Percentiles rank a stretch among this genome's conserved stretches.
Conservation (phyloP, 495 filamentous ascomycete species). For the Aspergillus ellipticus region DNA sequence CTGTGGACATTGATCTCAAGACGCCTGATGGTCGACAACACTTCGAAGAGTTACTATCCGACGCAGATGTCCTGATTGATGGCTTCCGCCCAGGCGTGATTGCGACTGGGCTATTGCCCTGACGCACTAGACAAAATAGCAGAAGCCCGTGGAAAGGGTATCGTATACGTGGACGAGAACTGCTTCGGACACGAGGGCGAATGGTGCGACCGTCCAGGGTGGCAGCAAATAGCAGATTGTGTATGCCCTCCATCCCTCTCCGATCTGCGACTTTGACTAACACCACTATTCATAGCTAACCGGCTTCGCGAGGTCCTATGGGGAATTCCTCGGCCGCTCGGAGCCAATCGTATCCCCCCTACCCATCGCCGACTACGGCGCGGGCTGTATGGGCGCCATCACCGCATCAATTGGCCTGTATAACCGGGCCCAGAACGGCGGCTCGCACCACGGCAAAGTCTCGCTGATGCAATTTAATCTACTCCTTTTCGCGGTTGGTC, state of each 20-base stretch:
- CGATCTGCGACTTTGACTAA: too few relatives aligned
- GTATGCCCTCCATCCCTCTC: background rate
- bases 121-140: conserved; percentile 41
- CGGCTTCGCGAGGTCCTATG: conserved; percentile 59
- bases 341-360: conserved; percentile 64
- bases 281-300: conserved; percentile 23
- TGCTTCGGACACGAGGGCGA: conserved; percentile 50
- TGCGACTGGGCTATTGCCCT: conserved; percentile 47
- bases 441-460: conserved; percentile 50
- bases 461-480: conserved; percentile 52
- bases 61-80: conserved; percentile 50
- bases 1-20: conserved; percentile 41
- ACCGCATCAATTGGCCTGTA: conserved; percentile 50
- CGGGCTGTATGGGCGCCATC: conserved; percentile 49
- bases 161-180: conserved; percentile 61
- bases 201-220: conserved; percentile 35
- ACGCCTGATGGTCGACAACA: background rate
- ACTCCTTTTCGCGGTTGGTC: conserved; percentile 50
- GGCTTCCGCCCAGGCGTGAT: conserved; percentile 53
- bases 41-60: background rate
- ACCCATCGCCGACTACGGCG: conserved; percentile 65
- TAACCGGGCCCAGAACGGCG: conserved; percentile 46
- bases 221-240: conserved; percentile 43
- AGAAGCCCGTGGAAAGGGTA: conserved; percentile 42
- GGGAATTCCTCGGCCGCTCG: conserved; percentile 53